Conservation (phyloP, 208 protist genomes). For the Trypanosoma grayi region DNA sequence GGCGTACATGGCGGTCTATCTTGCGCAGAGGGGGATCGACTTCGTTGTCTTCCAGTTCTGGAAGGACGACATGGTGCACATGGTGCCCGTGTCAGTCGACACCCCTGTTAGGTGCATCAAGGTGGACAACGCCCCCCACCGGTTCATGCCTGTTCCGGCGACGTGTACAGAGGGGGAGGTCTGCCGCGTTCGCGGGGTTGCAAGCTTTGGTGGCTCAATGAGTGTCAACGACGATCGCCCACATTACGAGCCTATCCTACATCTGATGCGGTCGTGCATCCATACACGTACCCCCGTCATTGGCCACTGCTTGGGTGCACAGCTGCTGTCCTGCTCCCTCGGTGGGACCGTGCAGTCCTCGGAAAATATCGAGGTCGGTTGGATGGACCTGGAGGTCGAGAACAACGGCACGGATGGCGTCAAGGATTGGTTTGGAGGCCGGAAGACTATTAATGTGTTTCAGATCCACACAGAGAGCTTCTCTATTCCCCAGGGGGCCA, state of each 20-base stretch:
- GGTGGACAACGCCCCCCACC: neutral
- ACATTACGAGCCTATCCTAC: slow-evolving; percentile 13
- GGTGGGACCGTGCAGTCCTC: slow-evolving; percentile 17
- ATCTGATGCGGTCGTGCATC: slow-evolving; percentile 25
- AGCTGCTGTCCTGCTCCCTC: slow-evolving; percentile 24
- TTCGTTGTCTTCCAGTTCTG: slow-evolving; percentile 24
- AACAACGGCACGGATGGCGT: slow-evolving; percentile 4
- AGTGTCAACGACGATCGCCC: slow-evolving; percentile 31
- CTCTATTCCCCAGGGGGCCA: slow-evolving; percentile 23
- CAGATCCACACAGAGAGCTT: slow-evolving; percentile 33
- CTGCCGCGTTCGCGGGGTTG: slow-evolving; percentile 25
- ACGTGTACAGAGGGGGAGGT: slow-evolving; percentile 4
- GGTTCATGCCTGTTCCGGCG: neutral
- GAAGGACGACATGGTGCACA: slow-evolving; percentile 4
- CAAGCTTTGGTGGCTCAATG: slow-evolving; percentile 28
- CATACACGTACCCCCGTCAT: slow-evolving; percentile 21
- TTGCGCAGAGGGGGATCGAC: slow-evolving; percentile 20
- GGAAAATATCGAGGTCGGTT: slow-evolving; percentile 25
- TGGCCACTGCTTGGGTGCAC: slow-evolving; percentile 30
- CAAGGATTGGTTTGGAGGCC: slow-evolving; percentile 33
- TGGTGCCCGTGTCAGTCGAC: slow-evolving; percentile 11
- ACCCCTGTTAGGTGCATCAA: slow-evolving; percentile 12
- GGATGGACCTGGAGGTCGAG: slow-evolving; percentile 13
- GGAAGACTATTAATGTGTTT: slow-evolving; percentile 22
- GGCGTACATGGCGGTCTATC: slow-evolving; percentile 24